These are phyloP conservation scores for Heliocybe sulcata DNA, from an alignment of 1,284 basidiomycete genomes.

Conservation along the genomic window DNA sequence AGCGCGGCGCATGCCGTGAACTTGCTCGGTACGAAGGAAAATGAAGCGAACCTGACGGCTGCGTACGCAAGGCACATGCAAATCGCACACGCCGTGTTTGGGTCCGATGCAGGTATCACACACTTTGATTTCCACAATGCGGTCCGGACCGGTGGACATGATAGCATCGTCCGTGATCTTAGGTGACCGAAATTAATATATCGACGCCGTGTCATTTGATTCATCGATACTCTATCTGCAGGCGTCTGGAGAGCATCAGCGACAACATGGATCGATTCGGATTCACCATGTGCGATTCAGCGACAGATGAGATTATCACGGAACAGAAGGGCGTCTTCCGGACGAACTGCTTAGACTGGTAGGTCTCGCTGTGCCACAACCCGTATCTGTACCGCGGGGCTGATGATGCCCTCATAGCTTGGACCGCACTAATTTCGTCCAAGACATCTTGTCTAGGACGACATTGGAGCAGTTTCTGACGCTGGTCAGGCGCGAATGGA, in stretches of 20 bases:
- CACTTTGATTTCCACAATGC: conserved; percentile 93
- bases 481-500: conserved; percentile 69
- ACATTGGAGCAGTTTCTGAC: conserved; percentile 70
- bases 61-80: conserved; percentile 79
- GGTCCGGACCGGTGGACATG: conserved; percentile 82
- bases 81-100: conserved; percentile 48
- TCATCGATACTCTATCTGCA: conserved; percentile 16
- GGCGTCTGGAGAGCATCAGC: conserved; percentile 52
- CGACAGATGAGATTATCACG: conserved; percentile 63
- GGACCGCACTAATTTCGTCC: conserved; percentile 97
- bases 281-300: conserved; percentile 74
- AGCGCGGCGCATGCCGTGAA: conserved; percentile 80
- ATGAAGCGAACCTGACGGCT: conserved; percentile 78
- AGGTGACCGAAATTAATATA: conserved; percentile 30
- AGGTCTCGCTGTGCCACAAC: conserved; percentile 12
- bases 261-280: conserved; percentile 77
- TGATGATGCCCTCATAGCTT: conserved; percentile 45
- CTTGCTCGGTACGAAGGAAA: conserved; percentile 85
- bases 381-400: conserved; percentile 7
- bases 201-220: conserved; percentile 2
- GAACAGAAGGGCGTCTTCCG: conserved; percentile 89
- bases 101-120: conserved; percentile 65
- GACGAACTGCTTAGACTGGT: conserved; percentile 96
- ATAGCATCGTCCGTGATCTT: conserved; percentile 75
- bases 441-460: conserved; percentile 83